phyloP scores from a whole-genome alignment of 768 basidiomycete species.

The Daedalea quercina region DNA sequence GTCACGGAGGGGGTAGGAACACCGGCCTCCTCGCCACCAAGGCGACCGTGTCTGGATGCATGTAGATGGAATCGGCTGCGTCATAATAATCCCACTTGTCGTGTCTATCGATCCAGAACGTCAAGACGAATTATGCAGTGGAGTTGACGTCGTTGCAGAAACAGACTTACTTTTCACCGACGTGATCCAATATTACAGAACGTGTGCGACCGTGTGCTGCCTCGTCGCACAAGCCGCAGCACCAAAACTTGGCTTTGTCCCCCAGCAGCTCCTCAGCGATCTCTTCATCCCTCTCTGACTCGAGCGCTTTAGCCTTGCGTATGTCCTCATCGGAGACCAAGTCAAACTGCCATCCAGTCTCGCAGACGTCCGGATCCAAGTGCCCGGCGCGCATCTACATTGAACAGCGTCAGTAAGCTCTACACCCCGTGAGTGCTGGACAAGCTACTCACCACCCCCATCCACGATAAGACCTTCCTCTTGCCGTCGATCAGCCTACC shows the following conservation, averaged over 20 bases:
- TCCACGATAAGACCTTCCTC: background rate
- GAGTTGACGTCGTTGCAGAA: no score
- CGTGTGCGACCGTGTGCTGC: no score
- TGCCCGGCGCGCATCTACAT: background rate
- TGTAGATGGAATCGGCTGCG: background rate
- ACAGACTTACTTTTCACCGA: no score
- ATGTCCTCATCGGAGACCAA: background rate
- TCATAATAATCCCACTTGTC: background rate
- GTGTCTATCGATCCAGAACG: no score
- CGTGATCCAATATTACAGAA: no score
- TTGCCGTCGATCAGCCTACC: background rate
- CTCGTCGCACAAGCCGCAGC: background rate
- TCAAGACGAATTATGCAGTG: no score
- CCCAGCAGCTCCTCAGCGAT: background rate
- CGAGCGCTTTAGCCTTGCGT: background rate
- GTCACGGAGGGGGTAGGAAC: no score
- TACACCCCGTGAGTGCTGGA: no score
- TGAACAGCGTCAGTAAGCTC: background rate
- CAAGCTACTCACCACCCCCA: background rate
- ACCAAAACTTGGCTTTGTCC: background rate
- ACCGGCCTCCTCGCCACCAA: background rate
- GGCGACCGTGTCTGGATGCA: background rate
- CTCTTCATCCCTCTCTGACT: background rate
- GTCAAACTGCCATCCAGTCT: background rate
- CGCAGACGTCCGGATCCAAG: background rate